Percentiles rank a stretch among this genome's conserved stretches.
Conservation (phyloP, 805 yeast species). For the Teunomyces aglyptinius region DNA sequence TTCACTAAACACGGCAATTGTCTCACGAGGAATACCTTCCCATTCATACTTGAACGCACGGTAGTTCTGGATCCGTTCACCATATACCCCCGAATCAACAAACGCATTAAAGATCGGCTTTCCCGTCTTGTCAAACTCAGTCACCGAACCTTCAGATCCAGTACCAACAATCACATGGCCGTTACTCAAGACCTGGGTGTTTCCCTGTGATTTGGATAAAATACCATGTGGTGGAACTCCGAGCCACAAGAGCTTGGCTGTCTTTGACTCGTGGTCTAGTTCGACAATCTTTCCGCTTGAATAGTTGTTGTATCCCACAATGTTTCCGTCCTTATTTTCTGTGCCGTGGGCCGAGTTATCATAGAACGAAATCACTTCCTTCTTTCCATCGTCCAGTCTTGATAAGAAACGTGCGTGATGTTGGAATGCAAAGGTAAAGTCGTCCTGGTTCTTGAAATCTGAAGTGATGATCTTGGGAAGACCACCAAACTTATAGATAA, state of each 20-base stretch:
- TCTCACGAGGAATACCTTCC: conserved; percentile 33
- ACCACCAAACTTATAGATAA: conserved; percentile 35
- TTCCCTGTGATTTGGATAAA: conserved; percentile 31
- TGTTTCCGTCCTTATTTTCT: conserved; percentile 27
- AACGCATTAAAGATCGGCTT: conserved; percentile 31
- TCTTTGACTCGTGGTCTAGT: conserved; percentile 25
- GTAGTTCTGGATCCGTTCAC: conserved; percentile 25
- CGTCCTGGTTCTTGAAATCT: conserved; percentile 14
- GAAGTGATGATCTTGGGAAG: conserved; percentile 17
- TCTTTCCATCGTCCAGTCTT: conserved; percentile 20
- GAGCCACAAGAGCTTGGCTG: conserved; percentile 23
- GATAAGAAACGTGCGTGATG: conserved; percentile 34
- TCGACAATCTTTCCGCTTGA: conserved; percentile 36
- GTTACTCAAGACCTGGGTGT: conserved; percentile 29
- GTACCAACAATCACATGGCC: conserved; percentile 36
- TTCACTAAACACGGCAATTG: conserved; percentile 25
- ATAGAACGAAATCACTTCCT: conserved; percentile 32
- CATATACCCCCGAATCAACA: conserved; percentile 27
- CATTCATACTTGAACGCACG: conserved; percentile 36
- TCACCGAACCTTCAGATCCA: conserved; percentile 40
- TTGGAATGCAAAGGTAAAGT: conserved; percentile 32
- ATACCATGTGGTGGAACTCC: conserved; percentile 22
- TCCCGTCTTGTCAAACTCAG: conserved; percentile 28
- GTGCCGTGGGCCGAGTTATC: conserved; percentile 39
- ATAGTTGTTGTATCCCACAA: conserved; percentile 16